Base-by-base conservation (phyloP, 148 eudicot species). In the Amaranthus cruentus region DNA sequence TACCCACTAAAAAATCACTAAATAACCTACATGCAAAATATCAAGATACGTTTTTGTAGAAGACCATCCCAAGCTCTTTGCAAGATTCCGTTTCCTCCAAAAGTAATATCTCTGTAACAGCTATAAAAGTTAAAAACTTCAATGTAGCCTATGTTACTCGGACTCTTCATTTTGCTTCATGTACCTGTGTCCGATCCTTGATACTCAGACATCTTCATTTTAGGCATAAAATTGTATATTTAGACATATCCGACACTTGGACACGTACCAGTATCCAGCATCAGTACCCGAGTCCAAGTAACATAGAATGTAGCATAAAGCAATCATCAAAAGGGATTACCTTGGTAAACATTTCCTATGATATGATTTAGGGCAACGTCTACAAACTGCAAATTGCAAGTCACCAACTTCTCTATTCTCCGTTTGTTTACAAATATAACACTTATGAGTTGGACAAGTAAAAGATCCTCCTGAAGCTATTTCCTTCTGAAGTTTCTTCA, bases 341-440 rank as follows among this genome's bases (percentile, higher is more conserved):
- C 88, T 85, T 65, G 98, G 98, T 64, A 93, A 85, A 86, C 98
- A 93, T 82, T 89, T 86, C 61, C 92, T 75, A 68, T 93, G 96
- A 80, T 89, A 93, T 72, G 92, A 83, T 80, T 85, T 87, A 8
- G 98, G 98, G 79, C 98, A 93, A 69, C 96, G 98, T 71, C 98
- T 85, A 72, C 98, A 93, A 53, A 87, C 65, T 43, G 96, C 96
- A 84, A 90, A 93, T 77, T 90, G 91, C 85, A 88, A 74, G 7
- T 85, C 88, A 58, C 46, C 52, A 65, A 70, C 73, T 47, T 78
- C 74, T 75, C 85, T 82, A 55, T 87, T 81, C 82, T 93, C 98
- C 18, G 81, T 83, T 77, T 80, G 80, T 73, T 82, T 79, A 77
- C 96, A 93, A 43, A 75, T 73, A 67, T 6, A 64, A 75, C 98